These are phyloP conservation scores for Pugionium dolabratum DNA, from an alignment of 345 rosid genomes.

Conservation along the genomic window DNA sequence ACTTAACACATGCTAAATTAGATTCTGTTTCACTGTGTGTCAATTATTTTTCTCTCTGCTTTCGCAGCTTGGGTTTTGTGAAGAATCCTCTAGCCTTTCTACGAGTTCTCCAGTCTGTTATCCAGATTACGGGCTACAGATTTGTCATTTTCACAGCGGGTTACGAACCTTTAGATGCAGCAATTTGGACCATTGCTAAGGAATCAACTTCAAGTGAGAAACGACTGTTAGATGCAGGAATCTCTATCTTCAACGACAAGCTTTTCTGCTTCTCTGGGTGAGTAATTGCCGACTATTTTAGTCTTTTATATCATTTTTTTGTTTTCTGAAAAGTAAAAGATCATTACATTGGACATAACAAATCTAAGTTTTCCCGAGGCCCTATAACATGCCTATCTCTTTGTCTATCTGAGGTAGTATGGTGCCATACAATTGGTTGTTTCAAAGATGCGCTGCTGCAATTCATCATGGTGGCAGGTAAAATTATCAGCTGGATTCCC, in stretches of 20 bases:
- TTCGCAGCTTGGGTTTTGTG: constrained; percentile 67
- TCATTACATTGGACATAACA: not conserved
- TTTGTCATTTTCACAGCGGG: constrained; percentile 61
- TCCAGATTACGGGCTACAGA: constrained; percentile 49
- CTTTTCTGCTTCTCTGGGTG: constrained; percentile 67
- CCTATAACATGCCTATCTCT: not conserved
- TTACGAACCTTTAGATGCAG: constrained; percentile 57
- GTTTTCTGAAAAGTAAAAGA: not conserved
- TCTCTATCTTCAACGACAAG: constrained; percentile 49
- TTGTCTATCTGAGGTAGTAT: constrained; percentile 45
- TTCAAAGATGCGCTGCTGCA: constrained; percentile 68
- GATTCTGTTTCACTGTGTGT: not conserved
- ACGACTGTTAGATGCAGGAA: constrained; percentile 40
- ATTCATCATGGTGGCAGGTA: constrained; percentile 97
- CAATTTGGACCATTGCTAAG: constrained; percentile 40
- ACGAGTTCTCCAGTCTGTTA: constrained; percentile 52
- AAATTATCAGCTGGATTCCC: constrained; percentile 10
- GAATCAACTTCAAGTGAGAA: constrained; percentile 30
- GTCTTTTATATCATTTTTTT: not conserved
- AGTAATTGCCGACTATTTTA: constrained; percentile 16
- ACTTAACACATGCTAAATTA: not conserved
- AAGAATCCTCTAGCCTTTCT: constrained; percentile 58
- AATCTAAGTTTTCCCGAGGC: not conserved
- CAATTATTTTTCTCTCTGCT: constrained; percentile 16
- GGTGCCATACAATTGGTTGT: constrained; percentile 74